A percentile compares a stretch with the other conserved stretches of the same genome.
These are phyloP conservation scores for Dothistroma pini DNA, from an alignment of 2,329 filamentous ascomycete species.

Conservation along the genomic window DNA sequence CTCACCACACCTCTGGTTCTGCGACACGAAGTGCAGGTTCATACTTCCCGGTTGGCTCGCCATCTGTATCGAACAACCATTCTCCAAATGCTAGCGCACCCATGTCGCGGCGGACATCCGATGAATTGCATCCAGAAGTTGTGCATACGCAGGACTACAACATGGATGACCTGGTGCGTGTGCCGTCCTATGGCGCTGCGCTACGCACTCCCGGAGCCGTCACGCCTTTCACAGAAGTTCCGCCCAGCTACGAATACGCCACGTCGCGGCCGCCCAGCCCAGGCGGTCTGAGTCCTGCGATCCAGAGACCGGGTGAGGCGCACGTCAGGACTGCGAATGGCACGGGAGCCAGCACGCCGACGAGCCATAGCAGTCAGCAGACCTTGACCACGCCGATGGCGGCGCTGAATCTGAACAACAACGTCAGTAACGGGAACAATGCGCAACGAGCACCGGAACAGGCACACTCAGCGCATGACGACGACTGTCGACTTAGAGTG, in stretches of 20 bases:
- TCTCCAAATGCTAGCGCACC: constrained; percentile 29
- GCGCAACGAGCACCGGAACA: background rate
- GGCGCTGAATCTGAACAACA: constrained; percentile 10
- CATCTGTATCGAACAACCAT: constrained; percentile 14
- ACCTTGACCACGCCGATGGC: constrained; percentile 20
- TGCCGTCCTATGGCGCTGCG: constrained; percentile 51
- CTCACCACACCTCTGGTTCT: constrained; percentile 10
- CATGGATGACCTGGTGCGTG: constrained; percentile 46
- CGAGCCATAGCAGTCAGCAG: constrained; percentile 18
- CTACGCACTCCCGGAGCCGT: constrained; percentile 42
- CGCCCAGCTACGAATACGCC: constrained; percentile 46
- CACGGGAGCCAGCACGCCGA: constrained; percentile 23
- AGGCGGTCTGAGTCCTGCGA: constrained; percentile 9
- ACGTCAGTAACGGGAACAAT: constrained; percentile 1
- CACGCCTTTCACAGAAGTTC: constrained; percentile 41
- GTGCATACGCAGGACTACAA: constrained; percentile 38
- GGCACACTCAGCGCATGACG: constrained; percentile 9
- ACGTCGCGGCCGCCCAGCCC: constrained; percentile 40
- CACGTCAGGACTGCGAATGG: constrained; percentile 22
- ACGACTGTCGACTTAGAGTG: constrained; percentile 23
- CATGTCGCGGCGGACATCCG: constrained; percentile 35
- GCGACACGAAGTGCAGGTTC: constrained; percentile 12
- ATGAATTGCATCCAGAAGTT: constrained; percentile 27
- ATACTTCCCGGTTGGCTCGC: constrained; percentile 22
- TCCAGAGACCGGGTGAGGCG: constrained; percentile 29